These are phyloP conservation scores for Draba incana DNA, from an alignment of 345 rosid species.

Conservation along the genomic window DNA sequence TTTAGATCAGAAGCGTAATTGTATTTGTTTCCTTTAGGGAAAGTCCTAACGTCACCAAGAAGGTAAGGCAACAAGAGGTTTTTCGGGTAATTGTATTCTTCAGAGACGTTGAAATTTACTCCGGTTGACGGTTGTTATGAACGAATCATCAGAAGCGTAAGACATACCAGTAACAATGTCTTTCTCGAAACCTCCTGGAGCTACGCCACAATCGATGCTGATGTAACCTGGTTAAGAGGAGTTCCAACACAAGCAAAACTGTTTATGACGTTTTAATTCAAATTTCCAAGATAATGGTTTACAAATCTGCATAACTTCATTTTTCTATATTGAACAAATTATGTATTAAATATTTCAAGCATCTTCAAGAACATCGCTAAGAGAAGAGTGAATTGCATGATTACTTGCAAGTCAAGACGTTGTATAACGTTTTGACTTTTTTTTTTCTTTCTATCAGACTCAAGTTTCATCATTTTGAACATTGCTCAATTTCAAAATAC, in stretches of 20 bases:
- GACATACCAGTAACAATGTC: slow-evolving; percentile 28
- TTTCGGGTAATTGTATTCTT: slow-evolving; percentile 5
- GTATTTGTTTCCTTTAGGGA: slow-evolving; percentile 50
- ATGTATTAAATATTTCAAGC: too few species aligned
- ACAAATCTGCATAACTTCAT: too few species aligned
- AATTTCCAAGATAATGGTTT: too few species aligned
- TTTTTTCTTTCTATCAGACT: not conserved
- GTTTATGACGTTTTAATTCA: not conserved
- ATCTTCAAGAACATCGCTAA: not conserved
- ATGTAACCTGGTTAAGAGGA: slow-evolving; percentile 44
- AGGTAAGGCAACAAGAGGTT: not conserved
- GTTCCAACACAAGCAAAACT: not conserved
- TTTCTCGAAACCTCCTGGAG: not conserved
- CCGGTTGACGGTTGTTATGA: slow-evolving; percentile 44
- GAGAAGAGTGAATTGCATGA: not conserved
- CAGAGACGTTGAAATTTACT: slow-evolving; percentile 17
- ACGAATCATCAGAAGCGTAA: slow-evolving; percentile 43
- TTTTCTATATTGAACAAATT: too few species aligned
- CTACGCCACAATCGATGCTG: slow-evolving; percentile 51
- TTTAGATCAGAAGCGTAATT: slow-evolving; percentile 49
- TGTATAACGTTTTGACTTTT: not conserved
- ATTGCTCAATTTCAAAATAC: not conserved
- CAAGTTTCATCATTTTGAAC: not conserved
- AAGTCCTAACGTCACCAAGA: slow-evolving; percentile 35
- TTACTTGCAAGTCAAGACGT: slow-evolving; percentile 4